These are phyloP conservation scores for Daphne laureola DNA, from an alignment of 441 rosid species.

Conservation along the genomic window DNA sequence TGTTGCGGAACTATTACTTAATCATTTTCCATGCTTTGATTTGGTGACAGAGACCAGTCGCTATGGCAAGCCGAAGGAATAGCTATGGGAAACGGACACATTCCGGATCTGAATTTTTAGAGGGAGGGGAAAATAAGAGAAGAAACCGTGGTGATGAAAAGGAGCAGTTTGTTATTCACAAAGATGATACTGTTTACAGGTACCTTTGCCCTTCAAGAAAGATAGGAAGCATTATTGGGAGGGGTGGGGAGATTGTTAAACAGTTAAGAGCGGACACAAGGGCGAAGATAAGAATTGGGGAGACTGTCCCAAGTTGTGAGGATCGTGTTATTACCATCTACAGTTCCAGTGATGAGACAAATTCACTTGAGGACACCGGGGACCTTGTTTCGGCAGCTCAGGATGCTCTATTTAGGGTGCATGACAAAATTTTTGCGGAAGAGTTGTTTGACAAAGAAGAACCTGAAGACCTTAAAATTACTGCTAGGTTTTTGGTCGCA, in stretches of 20 bases:
- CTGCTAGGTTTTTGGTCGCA: slow-evolving; percentile 81
- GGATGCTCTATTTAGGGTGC: slow-evolving; percentile 84
- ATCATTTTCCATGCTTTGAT: too few relatives aligned
- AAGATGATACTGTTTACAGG: slow-evolving; percentile 72
- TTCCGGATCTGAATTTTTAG: slow-evolving; percentile 57
- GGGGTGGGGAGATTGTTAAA: slow-evolving; percentile 94
- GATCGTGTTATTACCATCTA: slow-evolving; percentile 93
- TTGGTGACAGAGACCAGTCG: neutral
- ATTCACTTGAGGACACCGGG: slow-evolving; percentile 51
- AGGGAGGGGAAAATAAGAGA: slow-evolving; percentile 56
- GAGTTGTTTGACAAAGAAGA: slow-evolving; percentile 55
- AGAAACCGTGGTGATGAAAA: slow-evolving; percentile 66
- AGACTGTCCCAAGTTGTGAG: slow-evolving; percentile 66
- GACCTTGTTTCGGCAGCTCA: slow-evolving; percentile 75
- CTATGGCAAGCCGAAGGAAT: slow-evolving; percentile 76
- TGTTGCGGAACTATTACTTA: too few relatives aligned
- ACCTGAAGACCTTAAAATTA: slow-evolving; percentile 51
- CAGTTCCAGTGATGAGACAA: slow-evolving; percentile 82
- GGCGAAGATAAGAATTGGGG: slow-evolving; percentile 79
- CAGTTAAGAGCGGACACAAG: slow-evolving; percentile 79
- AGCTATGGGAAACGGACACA: slow-evolving; percentile 73
- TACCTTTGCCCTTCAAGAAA: slow-evolving; percentile 80
- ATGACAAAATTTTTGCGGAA: slow-evolving; percentile 72
- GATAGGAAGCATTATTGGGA: slow-evolving; percentile 93
- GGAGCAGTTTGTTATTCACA: slow-evolving; percentile 49